Evolutionary conservation across 1,284 basidiomycete genomes (phyloP).

Genomic region (Schizophyllum amplum): DNA sequence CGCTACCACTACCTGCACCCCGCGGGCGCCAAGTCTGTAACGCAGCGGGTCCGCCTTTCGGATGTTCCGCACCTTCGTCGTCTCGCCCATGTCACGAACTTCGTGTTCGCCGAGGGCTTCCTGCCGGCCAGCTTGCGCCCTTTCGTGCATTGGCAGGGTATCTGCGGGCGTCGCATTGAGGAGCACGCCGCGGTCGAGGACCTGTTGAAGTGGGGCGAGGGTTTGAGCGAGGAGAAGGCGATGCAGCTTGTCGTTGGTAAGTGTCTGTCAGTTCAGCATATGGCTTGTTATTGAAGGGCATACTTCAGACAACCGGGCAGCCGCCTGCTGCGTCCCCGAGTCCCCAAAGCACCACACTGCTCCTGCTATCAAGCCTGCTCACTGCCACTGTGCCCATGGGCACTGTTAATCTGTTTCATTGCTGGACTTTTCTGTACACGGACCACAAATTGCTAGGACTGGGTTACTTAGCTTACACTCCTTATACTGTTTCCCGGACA

Average conservation of each 20-base stretch:
- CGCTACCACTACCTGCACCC: constrained; percentile 31
- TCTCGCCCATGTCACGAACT: constrained; percentile 36
- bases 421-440: no score
- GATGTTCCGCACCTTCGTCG: constrained; percentile 22
- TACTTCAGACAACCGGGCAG: not conserved
- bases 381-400: no score
- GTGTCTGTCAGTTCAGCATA: constrained; percentile 2
- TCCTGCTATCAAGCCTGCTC: no score
- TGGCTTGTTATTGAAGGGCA: not conserved
- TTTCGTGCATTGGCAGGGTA: constrained; percentile 31
- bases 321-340: no score
- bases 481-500: not conserved
- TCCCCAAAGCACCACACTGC: no score
- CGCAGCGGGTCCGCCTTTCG: constrained; percentile 33
- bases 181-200: constrained; percentile 27
- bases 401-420: no score
- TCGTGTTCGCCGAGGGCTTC: constrained; percentile 33
- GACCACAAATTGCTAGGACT: no score
- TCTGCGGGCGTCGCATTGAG: constrained; percentile 28
- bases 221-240: constrained; percentile 28
- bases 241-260: constrained; percentile 33
- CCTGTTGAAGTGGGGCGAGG: constrained; percentile 26
- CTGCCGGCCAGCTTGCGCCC: constrained; percentile 26
- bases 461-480: no score
- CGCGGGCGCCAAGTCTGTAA: constrained; percentile 20